Percentiles rank a stretch among this genome's conserved stretches.
These are phyloP conservation scores for Cymbopogon citratus DNA, from an alignment of 176 grass and related monocot species.

Conservation along the genomic window DNA sequence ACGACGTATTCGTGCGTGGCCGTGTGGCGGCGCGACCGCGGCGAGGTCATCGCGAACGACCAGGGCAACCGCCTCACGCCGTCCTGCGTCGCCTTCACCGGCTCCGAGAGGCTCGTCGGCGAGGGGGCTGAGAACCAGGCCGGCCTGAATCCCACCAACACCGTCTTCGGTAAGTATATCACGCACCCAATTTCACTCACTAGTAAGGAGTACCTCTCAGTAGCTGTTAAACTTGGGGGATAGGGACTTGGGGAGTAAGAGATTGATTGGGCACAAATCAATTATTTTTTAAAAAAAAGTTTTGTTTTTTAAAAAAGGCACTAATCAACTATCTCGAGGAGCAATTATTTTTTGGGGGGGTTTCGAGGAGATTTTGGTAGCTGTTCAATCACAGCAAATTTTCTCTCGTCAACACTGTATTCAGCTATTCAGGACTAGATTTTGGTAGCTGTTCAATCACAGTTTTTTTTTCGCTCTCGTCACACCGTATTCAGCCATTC, in stretches of 20 bases:
- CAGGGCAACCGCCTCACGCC: constrained; percentile 55
- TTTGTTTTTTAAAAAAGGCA: too few species aligned
- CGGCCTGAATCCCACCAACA: constrained; percentile 47
- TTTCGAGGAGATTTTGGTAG: too few species aligned
- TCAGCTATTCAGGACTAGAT: too few species aligned
- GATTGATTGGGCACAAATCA: too few species aligned
- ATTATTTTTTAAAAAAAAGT: too few species aligned
- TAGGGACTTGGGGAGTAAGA: background rate
- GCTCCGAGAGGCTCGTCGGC: constrained; percentile 43
- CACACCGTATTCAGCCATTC: too few species aligned
- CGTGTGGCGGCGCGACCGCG: background rate
- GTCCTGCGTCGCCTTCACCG: constrained; percentile 54
- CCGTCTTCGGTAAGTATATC: constrained; percentile 4
- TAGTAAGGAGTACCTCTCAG: background rate
- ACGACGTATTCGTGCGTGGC: background rate
- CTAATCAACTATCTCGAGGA: too few species aligned
- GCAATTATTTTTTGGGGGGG: too few species aligned
- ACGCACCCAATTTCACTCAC: background rate
- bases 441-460: too few species aligned
- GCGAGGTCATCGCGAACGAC: constrained; percentile 43
- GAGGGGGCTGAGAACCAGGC: constrained; percentile 56
- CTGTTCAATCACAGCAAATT: too few species aligned
- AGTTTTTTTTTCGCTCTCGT: too few species aligned
- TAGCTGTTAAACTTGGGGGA: background rate
- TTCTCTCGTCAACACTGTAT: too few species aligned